These are phyloP conservation scores for Xylaria digitata DNA, from an alignment of 2,329 filamentous ascomycete genomes.

Conservation along the genomic window DNA sequence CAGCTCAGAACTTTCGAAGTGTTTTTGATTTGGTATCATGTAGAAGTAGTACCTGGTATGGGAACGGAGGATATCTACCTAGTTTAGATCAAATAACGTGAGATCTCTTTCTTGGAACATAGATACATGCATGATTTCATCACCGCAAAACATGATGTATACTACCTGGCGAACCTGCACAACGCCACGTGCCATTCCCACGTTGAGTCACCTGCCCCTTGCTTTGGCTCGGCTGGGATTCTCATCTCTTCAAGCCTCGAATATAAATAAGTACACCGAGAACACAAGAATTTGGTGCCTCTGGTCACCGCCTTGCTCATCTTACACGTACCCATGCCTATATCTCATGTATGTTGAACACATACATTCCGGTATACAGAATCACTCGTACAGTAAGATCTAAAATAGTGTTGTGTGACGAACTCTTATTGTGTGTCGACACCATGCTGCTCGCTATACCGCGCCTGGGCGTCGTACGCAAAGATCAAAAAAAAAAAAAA, in stretches of 20 bases:
- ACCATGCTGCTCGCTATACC: conserved; percentile 27
- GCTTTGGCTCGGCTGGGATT: neutral
- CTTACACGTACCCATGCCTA: too few relatives aligned
- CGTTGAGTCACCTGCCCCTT: neutral
- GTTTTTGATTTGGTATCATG: neutral
- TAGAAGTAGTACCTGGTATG: neutral
- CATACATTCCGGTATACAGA: neutral
- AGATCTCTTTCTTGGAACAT: neutral
- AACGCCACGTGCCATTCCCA: neutral
- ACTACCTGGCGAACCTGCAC: neutral
- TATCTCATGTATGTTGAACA: too few relatives aligned
- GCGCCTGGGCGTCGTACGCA: conserved; percentile 13
- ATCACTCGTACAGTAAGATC: neutral
- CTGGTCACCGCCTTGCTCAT: too few relatives aligned
- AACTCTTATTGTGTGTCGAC: conserved; percentile 12
- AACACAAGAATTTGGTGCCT: too few relatives aligned
- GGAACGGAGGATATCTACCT: neutral
- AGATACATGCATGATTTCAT: neutral
- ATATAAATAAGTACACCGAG: too few relatives aligned
- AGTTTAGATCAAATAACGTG: neutral
- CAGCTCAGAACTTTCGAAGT: neutral
- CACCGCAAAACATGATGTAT: neutral
- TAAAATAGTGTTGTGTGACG: neutral
- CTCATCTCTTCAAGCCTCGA: too few relatives aligned
- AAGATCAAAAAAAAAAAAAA: conserved; percentile 12